These are phyloP conservation scores for Botrytis hyacinthi DNA, from an alignment of 2,329 filamentous ascomycete genomes.

Conservation along the genomic window DNA sequence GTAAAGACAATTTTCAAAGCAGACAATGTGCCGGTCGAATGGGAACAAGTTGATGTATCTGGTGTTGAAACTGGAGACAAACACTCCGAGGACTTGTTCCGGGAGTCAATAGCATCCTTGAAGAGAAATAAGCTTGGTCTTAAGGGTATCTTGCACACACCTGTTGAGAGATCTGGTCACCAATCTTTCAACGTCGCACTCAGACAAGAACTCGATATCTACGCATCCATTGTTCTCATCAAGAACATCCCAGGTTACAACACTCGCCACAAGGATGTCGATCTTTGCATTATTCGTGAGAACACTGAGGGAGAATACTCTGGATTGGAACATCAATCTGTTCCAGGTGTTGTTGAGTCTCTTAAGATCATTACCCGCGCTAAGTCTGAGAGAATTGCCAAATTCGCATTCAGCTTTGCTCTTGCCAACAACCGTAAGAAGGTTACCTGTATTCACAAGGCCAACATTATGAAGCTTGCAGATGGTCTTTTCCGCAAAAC, in stretches of 20 bases:
- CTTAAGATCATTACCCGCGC: slow-evolving; percentile 99
- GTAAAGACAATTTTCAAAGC: slow-evolving; percentile 99
- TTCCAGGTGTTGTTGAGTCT: slow-evolving; percentile 93
- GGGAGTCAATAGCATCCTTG: slow-evolving; percentile 90
- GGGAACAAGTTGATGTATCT: slow-evolving; percentile 96
- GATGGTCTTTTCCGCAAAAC: slow-evolving; percentile 98
- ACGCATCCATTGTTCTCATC: slow-evolving; percentile 94
- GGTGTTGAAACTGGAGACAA: slow-evolving; percentile 81
- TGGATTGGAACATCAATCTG: slow-evolving; percentile 96
- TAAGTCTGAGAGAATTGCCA: slow-evolving; percentile 98
- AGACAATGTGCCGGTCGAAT: slow-evolving; percentile 97
- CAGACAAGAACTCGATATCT: slow-evolving; percentile 99
- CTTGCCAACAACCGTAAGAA: slow-evolving; percentile 99
- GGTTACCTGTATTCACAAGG: slow-evolving; percentile 99
- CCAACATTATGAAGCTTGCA: slow-evolving; percentile 99
- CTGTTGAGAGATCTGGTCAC: slow-evolving; percentile 93
- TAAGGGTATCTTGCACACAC: slow-evolving; percentile 98
- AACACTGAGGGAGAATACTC: slow-evolving; percentile 99
- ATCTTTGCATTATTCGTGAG: slow-evolving; percentile 99
- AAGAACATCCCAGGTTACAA: slow-evolving; percentile 99
- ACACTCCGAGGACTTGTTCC: slow-evolving; percentile 91
- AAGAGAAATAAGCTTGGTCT: slow-evolving; percentile 98
- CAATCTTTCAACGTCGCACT: slow-evolving; percentile 99
- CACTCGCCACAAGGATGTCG: slow-evolving; percentile 95
- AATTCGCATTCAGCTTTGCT: slow-evolving; percentile 97